phyloP scores from a whole-genome alignment of 108 stramenopile species.

The Nitzschia sp. region DNA sequence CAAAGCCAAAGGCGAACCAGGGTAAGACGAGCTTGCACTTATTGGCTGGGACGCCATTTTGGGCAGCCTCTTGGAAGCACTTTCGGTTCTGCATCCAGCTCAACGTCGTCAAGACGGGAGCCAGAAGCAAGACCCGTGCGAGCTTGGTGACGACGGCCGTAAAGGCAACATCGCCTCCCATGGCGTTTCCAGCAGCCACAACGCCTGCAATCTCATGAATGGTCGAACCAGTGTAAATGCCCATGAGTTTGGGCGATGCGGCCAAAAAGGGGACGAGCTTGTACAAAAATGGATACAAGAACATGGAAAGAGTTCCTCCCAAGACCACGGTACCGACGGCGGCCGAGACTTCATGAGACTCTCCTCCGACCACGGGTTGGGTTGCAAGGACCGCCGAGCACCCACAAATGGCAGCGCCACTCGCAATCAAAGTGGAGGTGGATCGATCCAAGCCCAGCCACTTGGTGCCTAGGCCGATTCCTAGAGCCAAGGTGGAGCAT shows the following conservation, averaged over 20 bases:
- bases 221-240: slow-evolving; percentile 25
- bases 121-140: slow-evolving; percentile 17
- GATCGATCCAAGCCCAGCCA: slow-evolving; percentile 16
- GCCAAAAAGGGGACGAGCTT: slow-evolving; percentile 9
- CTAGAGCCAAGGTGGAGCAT: slow-evolving; percentile 11
- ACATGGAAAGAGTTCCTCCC: slow-evolving; percentile 30
- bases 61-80: slow-evolving; percentile 9
- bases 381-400: slow-evolving; percentile 25
- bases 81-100: slow-evolving; percentile 16
- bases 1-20: slow-evolving; percentile 27
- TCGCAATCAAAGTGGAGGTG: slow-evolving; percentile 22
- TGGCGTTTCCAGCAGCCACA: slow-evolving; percentile 25
- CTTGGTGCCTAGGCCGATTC: slow-evolving; percentile 1
- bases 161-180: slow-evolving; percentile 21
- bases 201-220: slow-evolving; percentile 32
- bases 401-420: slow-evolving; percentile 24
- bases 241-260: slow-evolving; percentile 26
- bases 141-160: slow-evolving; percentile 25
- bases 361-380: slow-evolving; percentile 24
- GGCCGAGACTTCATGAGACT: slow-evolving; percentile 25
- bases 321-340: slow-evolving; percentile 23
- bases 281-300: slow-evolving; percentile 23
- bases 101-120: slow-evolving; percentile 15
- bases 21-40: slow-evolving; percentile 6
- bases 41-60: neutral